Conservation (phyloP, 345 rosid species). For the Garcia nutans region DNA sequence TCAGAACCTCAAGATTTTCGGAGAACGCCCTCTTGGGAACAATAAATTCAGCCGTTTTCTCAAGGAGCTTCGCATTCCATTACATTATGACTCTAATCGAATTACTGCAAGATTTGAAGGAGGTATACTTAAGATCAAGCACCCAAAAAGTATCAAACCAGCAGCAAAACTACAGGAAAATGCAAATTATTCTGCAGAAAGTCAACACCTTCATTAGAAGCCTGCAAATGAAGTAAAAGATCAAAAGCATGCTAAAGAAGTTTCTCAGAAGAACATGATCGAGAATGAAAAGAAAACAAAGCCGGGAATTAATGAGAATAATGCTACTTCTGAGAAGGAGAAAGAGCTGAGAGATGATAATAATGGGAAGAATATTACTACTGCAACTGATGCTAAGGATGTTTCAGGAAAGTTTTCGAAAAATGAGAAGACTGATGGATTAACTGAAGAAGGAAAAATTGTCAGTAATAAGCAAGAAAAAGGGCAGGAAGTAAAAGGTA, state of each 20-base stretch:
- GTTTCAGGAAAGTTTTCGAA: neutral
- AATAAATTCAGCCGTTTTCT: conserved; percentile 34
- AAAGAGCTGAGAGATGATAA: neutral
- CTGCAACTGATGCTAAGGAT: neutral
- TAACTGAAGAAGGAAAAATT: neutral
- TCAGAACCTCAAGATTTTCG: conserved; percentile 30
- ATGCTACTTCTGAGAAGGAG: neutral
- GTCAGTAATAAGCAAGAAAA: neutral
- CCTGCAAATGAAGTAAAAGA: neutral
- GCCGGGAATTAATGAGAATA: neutral
- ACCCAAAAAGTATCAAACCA: conserved; percentile 8
- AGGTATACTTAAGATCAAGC: conserved; percentile 31
- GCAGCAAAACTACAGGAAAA: conserved; percentile 10
- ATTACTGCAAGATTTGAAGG: conserved; percentile 38
- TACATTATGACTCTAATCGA: conserved; percentile 15
- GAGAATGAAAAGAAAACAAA: neutral
- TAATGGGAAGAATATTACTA: neutral
- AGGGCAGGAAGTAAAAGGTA: too few species aligned
- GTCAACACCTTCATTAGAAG: neutral
- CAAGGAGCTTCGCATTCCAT: conserved; percentile 32
- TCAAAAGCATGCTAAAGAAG: neutral
- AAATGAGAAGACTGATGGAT: neutral
- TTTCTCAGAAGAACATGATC: neutral
- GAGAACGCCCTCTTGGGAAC: conserved; percentile 32
- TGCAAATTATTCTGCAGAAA: neutral